Evolutionary conservation across 768 basidiomycete species (phyloP).

Genomic region (Lactarius psammicola): DNA sequence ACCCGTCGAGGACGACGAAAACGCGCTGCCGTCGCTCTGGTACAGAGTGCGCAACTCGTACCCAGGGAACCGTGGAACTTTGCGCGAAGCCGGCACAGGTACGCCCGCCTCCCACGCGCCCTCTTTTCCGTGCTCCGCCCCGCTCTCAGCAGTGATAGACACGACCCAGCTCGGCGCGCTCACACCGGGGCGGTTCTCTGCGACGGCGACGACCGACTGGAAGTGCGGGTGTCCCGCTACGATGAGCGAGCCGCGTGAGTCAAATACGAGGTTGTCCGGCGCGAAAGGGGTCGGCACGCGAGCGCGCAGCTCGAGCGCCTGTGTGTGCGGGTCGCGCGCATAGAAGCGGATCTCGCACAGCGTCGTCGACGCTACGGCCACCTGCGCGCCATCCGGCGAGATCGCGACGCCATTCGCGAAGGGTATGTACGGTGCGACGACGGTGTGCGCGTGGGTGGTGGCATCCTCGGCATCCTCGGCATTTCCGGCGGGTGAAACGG

Average conservation of each 20-base stretch:
- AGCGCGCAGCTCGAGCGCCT: constrained; percentile 42
- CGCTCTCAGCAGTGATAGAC: constrained; percentile 37
- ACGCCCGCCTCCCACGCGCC: constrained; percentile 43
- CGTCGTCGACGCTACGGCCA: constrained; percentile 60
- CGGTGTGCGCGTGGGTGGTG: constrained; percentile 28
- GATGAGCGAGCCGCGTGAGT: constrained; percentile 47
- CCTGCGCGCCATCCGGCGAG: constrained; percentile 45
- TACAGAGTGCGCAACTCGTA: constrained; percentile 61
- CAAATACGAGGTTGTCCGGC: constrained; percentile 61
- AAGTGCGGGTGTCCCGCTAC: constrained; percentile 71
- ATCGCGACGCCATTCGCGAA: constrained; percentile 72
- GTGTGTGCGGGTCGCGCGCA: constrained; percentile 45
- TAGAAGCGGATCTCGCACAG: constrained; percentile 51
- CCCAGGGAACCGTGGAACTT: constrained; percentile 39
- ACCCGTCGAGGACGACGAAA: constrained; percentile 53
- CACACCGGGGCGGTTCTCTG: constrained; percentile 43
- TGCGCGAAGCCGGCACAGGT: constrained; percentile 47
- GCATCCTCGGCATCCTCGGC: constrained; percentile 24
- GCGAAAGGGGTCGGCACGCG: constrained; percentile 53
- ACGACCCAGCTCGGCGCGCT: constrained; percentile 59
- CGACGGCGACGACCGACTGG: constrained; percentile 47
- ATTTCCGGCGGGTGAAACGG: constrained; percentile 31
- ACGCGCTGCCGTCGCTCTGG: constrained; percentile 67
- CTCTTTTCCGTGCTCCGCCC: background rate
- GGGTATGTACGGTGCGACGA: constrained; percentile 50